Conservation (phyloP, 2,329 filamentous ascomycete species). For the Penicillium hesseltinei region DNA sequence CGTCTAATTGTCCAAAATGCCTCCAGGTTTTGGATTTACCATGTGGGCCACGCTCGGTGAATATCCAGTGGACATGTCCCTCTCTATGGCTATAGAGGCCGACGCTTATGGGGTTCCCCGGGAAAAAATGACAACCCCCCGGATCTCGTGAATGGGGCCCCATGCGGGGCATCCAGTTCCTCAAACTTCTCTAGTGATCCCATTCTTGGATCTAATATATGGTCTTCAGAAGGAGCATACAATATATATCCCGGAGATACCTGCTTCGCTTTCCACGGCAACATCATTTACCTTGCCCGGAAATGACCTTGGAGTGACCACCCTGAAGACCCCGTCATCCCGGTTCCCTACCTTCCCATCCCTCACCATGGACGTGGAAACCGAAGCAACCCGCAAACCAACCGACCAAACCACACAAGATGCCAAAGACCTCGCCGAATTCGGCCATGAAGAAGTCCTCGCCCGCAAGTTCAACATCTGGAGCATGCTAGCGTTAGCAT, state of each 20-base stretch:
- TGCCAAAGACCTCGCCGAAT: too few species aligned
- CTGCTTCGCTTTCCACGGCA: neutral
- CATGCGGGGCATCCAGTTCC: neutral
- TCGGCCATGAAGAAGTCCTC: too few species aligned
- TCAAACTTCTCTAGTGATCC: neutral
- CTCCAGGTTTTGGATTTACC: conserved; percentile 2
- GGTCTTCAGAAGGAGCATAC: neutral
- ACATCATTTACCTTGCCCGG: neutral
- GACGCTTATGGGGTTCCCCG: conserved; percentile 19
- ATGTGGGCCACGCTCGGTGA: conserved; percentile 17
- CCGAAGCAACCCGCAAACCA: too few species aligned
- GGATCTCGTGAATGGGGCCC: conserved; percentile 4
- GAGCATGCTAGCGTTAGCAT: too few species aligned
- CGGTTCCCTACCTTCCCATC: too few species aligned
- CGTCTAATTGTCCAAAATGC: neutral
- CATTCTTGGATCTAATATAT: neutral
- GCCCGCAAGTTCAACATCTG: too few species aligned
- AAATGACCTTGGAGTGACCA: conserved; percentile 11
- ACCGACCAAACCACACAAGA: too few species aligned
- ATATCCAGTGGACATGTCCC: neutral
- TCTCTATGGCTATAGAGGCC: conserved; percentile 12
- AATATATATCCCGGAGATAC: neutral
- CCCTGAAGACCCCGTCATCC: neutral
- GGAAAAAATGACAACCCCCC: conserved; percentile 11
- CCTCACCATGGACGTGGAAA: too few species aligned